These are phyloP conservation scores for Chytriomyces sp. DNA, from an alignment of 192 early-diverging fungal genomes.

Conservation along the genomic window DNA sequence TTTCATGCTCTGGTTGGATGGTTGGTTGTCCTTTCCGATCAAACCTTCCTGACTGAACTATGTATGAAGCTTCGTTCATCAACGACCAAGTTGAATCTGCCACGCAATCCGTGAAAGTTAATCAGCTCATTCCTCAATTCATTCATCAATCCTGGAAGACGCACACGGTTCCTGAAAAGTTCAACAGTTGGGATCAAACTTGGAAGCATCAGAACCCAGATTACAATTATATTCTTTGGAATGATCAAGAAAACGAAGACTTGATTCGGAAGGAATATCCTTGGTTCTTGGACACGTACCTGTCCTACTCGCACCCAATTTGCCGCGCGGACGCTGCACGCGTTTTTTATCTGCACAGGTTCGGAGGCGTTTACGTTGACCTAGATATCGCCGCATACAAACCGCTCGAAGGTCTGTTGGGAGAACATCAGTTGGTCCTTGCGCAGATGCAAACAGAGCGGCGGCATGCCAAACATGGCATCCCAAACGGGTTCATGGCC, in stretches of 20 bases:
- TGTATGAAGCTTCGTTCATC: too few species aligned
- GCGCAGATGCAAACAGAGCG: not conserved
- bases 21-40: too few species aligned
- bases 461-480: slow-evolving; percentile 1
- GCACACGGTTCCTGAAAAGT: too few species aligned
- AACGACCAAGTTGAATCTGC: too few species aligned
- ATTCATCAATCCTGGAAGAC: too few species aligned
- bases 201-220: slow-evolving; percentile 17
- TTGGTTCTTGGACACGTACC: slow-evolving; percentile 41
- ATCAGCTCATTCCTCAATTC: too few species aligned
- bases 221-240: slow-evolving; percentile 35
- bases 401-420: slow-evolving; percentile 1
- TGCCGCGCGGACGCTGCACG: slow-evolving; percentile 42
- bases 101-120: too few species aligned
- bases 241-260: slow-evolving; percentile 30
- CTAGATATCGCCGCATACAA: slow-evolving; percentile 28
- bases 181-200: slow-evolving; percentile 3
- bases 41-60: too few species aligned
- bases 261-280: slow-evolving; percentile 38
- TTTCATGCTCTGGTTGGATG: too few species aligned
- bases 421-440: slow-evolving; percentile 9
- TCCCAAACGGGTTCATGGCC: slow-evolving; percentile 51
- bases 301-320: slow-evolving; percentile 24
- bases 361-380: slow-evolving; percentile 45
- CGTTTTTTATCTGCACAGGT: slow-evolving; percentile 42